Evolutionary conservation across 2,329 filamentous ascomycete species (phyloP).

Genomic region (Coniochaeta sp.): DNA sequence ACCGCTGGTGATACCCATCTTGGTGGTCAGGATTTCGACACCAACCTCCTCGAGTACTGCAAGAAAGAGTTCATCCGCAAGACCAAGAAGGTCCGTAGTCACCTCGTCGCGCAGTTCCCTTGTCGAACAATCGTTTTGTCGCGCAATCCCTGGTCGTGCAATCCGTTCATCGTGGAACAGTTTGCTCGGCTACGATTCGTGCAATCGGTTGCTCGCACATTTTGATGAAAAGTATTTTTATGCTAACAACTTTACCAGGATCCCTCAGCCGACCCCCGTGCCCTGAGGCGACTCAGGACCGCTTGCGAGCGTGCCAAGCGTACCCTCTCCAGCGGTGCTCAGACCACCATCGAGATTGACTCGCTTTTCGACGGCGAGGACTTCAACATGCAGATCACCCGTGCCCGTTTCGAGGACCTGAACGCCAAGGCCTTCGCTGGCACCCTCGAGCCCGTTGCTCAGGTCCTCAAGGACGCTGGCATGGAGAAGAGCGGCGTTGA

Average conservation of each 20-base stretch:
- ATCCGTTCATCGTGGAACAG: too few relatives aligned
- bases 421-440: conserved; percentile 93
- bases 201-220: too few relatives aligned
- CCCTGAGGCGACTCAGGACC: conserved; percentile 90
- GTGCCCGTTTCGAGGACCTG: conserved; percentile 97
- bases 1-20: conserved; percentile 96
- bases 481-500: conserved; percentile 89
- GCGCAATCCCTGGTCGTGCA: too few relatives aligned
- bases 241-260: conserved; percentile 28
- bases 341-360: conserved; percentile 98
- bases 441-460: conserved; percentile 90
- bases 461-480: conserved; percentile 88
- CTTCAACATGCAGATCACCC: conserved; percentile 94
- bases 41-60: conserved; percentile 91
- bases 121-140: not conserved
- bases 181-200: too few relatives aligned
- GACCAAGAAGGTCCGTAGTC: conserved; percentile 39
- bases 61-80: conserved; percentile 88
- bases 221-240: too few relatives aligned
- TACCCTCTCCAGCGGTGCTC: conserved; percentile 93
- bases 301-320: conserved; percentile 99
- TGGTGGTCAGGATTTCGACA: conserved; percentile 95
- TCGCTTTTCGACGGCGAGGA: conserved; percentile 97
- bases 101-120: not conserved
- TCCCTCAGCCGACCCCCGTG: conserved; percentile 76